Evolutionary conservation across 257 asterid genomes (phyloP), one percentile per base, ranked within the genome.

Genomic region (Verbascum thapsus): DNA sequence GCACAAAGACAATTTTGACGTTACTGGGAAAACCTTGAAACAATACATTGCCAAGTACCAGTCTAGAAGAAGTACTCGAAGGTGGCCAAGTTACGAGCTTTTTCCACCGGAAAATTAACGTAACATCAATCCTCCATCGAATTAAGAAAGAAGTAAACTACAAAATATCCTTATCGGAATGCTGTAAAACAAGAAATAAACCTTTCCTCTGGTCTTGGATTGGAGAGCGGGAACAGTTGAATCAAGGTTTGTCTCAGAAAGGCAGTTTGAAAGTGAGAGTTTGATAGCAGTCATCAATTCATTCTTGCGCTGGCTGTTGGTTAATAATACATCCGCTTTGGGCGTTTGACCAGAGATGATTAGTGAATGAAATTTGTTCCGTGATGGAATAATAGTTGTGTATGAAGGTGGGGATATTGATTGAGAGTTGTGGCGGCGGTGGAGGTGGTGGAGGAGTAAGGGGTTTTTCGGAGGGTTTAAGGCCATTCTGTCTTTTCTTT

Each of bases 191-290:
- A 43, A 51, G 10, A 58, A 12, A n/a, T 18, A 53, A 42, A 92
- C 99, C 96, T 92, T 89, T 82, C 99, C 99, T 72, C 88, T 71
- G 72, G 79, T 79, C 74, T 89, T 92, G 74, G 94, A 85, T 10
- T 72, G 70, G 71, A 92, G 90, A 50, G 75, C 78, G 41, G 96
- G 88, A 51, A 92, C 81, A 10, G 88, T 81, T 18, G 53, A 74
- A 81, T 87, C 85, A 22, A 92, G 94, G 64, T 80, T 81, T 10
- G 99, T 87, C 70, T 89, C 99, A 0, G 95, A 80, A 6, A 92
- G 81, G 63, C 97, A 89, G 68, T 85, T 81, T 35, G 74, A 22
- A 37, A 89, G 62, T 0, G 96, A 85, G 55, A 44, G 74, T 50
- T 80, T 75, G 17, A 92, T 82, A 45, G 74, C 71, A 30, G 44